Evolutionary conservation across 1,284 basidiomycete genomes (phyloP).

Genomic region (Blastosporella zonata): DNA sequence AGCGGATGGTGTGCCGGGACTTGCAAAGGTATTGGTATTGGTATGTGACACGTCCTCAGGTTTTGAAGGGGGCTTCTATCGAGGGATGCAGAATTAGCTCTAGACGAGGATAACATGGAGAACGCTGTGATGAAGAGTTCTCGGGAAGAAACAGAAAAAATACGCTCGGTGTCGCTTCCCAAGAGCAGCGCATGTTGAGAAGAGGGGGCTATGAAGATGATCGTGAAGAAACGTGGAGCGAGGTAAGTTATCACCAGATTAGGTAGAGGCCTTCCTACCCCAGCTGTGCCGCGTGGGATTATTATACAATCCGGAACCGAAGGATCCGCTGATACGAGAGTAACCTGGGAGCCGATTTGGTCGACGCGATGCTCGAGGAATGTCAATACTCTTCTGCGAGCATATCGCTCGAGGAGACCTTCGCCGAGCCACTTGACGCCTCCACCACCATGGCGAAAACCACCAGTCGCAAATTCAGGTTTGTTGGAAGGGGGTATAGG

Average conservation of each 20-base stretch:
- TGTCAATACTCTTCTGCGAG: slow-evolving; percentile 30
- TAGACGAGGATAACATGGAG: no score
- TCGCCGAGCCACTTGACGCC: slow-evolving; percentile 48
- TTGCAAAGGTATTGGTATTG: slow-evolving; percentile 17
- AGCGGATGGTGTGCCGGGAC: slow-evolving; percentile 29
- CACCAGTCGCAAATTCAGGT: not conserved
- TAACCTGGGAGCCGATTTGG: slow-evolving; percentile 34
- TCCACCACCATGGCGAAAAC: slow-evolving; percentile 24
- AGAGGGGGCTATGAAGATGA: slow-evolving; percentile 47
- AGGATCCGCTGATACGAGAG: slow-evolving; percentile 40
- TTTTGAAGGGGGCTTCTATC: slow-evolving; percentile 18
- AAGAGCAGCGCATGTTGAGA: slow-evolving; percentile 40
- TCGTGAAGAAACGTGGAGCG: slow-evolving; percentile 52
- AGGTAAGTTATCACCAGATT: slow-evolving; percentile 47
- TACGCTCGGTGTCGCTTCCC: slow-evolving; percentile 28
- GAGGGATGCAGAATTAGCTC: not conserved
- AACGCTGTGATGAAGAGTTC: slow-evolving; percentile 41
- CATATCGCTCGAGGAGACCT: slow-evolving; percentile 38
- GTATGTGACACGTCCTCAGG: slow-evolving; percentile 19
- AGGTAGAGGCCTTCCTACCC: not conserved
- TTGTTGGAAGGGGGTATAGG: slow-evolving; percentile 35
- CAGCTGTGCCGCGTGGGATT: not conserved
- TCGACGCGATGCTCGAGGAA: slow-evolving; percentile 36
- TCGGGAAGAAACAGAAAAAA: slow-evolving; percentile 36
- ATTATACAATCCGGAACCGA: slow-evolving; percentile 24